These are phyloP conservation scores for Botrytis cinerea DNA, from an alignment of 2,329 filamentous ascomycete species.

Conservation along the genomic window DNA sequence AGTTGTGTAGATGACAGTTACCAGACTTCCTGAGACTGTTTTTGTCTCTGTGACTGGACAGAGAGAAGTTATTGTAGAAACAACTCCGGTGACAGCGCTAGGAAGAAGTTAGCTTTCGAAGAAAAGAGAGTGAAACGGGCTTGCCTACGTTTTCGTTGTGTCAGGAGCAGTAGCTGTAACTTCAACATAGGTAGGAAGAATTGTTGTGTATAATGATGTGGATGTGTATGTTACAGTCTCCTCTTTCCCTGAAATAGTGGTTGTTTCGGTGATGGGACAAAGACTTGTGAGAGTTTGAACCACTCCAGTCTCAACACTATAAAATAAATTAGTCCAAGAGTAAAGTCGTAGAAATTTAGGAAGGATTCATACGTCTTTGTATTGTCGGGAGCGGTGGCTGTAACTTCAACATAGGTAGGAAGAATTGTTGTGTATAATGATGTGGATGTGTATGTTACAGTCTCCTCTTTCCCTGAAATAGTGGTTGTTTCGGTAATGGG, in stretches of 20 bases:
- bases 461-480: conserved; percentile 20
- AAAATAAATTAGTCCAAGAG: not conserved
- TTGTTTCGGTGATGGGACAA: conserved; percentile 42
- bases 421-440: conserved; percentile 1
- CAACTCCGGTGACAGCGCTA: conserved; percentile 16
- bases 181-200: conserved; percentile 5
- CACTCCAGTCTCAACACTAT: conserved; percentile 4
- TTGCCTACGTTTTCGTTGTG: not conserved
- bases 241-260: conserved; percentile 21
- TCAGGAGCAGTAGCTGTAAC: conserved; percentile 2
- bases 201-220: not conserved
- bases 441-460: conserved; percentile 20
- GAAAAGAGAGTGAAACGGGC: not conserved
- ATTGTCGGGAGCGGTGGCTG: not conserved
- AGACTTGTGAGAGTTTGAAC: conserved; percentile 19
- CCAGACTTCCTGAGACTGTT: not conserved
- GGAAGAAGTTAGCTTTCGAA: not conserved
- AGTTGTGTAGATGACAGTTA: conserved; percentile 19
- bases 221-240: conserved; percentile 20
- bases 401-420: conserved; percentile 13
- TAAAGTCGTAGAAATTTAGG: not conserved
- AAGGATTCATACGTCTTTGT: not conserved
- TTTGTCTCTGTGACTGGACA: conserved; percentile 42
- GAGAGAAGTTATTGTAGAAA: conserved; percentile 10
- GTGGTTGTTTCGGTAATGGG: conserved; percentile 38